A percentile compares a stretch with the other conserved stretches of the same genome.
Evolutionary conservation across 768 basidiomycete genomes (phyloP).

Genomic region (Lactarius hengduanensis): DNA sequence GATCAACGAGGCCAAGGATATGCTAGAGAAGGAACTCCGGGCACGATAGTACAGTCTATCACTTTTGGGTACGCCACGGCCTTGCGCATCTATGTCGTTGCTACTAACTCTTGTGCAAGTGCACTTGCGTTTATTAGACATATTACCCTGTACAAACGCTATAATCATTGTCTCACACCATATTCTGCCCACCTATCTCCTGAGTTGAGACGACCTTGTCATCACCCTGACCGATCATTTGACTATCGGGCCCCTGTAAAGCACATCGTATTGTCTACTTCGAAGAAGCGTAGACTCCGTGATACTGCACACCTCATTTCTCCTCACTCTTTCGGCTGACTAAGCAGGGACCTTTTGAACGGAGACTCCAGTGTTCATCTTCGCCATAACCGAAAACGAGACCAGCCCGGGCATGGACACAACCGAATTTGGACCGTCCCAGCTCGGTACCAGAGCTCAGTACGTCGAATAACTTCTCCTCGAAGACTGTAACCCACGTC

Average conservation of each 20-base stretch:
- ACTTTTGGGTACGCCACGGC: not conserved
- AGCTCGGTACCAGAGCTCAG: slow-evolving; percentile 79
- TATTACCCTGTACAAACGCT: slow-evolving; percentile 9
- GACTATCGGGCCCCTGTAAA: not conserved
- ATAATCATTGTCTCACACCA: slow-evolving; percentile 8
- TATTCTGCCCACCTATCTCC: not conserved
- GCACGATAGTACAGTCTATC: slow-evolving; percentile 35
- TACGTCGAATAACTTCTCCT: slow-evolving; percentile 38
- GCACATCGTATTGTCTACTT: not conserved
- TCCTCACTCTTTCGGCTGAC: not conserved
- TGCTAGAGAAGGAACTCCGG: slow-evolving; percentile 78
- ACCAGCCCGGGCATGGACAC: slow-evolving; percentile 6
- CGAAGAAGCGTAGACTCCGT: not conserved
- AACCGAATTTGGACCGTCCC: slow-evolving; percentile 57
- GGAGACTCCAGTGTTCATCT: not conserved
- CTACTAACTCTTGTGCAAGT: slow-evolving; percentile 6
- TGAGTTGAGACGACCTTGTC: not conserved
- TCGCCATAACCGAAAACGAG: not conserved
- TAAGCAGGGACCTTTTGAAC: not conserved
- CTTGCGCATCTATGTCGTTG: not conserved
- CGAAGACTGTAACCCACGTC: not conserved
- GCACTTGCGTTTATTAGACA: slow-evolving; percentile 10
- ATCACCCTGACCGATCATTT: not conserved
- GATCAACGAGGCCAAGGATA: slow-evolving; percentile 97
- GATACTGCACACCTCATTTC: not conserved